phyloP scores from a whole-genome alignment of 495 filamentous ascomycete genomes.

The Delitschia confertaspora region DNA sequence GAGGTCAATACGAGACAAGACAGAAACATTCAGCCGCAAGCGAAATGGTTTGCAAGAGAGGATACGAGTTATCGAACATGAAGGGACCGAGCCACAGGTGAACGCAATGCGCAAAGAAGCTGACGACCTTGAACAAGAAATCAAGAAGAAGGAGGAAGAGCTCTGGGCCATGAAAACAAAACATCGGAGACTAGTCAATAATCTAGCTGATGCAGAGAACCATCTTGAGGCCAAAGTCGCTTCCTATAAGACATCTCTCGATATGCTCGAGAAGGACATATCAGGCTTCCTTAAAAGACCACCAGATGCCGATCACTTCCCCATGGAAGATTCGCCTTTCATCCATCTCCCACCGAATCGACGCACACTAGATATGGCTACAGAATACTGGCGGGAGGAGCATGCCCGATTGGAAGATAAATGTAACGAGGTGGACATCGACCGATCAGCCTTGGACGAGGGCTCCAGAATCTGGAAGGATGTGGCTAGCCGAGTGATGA shows the following conservation, averaged over 20 bases:
- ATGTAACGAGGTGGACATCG: slow-evolving; percentile 52
- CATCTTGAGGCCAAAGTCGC: slow-evolving; percentile 51
- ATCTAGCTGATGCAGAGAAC: slow-evolving; percentile 58
- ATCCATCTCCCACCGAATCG: slow-evolving; percentile 51
- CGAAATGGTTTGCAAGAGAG: slow-evolving; percentile 39
- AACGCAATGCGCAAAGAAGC: slow-evolving; percentile 34
- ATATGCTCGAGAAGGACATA: slow-evolving; percentile 48
- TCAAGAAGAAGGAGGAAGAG: slow-evolving; percentile 51
- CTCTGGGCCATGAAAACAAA: slow-evolving; percentile 59
- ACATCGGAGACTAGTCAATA: slow-evolving; percentile 50
- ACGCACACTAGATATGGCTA: slow-evolving; percentile 67
- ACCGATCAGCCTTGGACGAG: slow-evolving; percentile 71
- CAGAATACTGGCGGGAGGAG: slow-evolving; percentile 66
- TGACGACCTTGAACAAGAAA: slow-evolving; percentile 33
- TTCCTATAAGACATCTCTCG: slow-evolving; percentile 48
- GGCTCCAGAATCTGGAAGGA: slow-evolving; percentile 74
- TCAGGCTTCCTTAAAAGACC: slow-evolving; percentile 44
- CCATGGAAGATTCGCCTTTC: slow-evolving; percentile 28
- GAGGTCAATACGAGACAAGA: slow-evolving; percentile 48
- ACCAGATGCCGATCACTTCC: slow-evolving; percentile 28
- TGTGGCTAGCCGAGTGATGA: slow-evolving; percentile 51
- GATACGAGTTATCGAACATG: slow-evolving; percentile 45
- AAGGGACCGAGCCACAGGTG: slow-evolving; percentile 29
- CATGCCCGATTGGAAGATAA: slow-evolving; percentile 48
- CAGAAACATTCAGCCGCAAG: slow-evolving; percentile 53